Base-by-base conservation (phyloP, 495 filamentous ascomycete genomes). In the Xylaria flabelliformis region DNA sequence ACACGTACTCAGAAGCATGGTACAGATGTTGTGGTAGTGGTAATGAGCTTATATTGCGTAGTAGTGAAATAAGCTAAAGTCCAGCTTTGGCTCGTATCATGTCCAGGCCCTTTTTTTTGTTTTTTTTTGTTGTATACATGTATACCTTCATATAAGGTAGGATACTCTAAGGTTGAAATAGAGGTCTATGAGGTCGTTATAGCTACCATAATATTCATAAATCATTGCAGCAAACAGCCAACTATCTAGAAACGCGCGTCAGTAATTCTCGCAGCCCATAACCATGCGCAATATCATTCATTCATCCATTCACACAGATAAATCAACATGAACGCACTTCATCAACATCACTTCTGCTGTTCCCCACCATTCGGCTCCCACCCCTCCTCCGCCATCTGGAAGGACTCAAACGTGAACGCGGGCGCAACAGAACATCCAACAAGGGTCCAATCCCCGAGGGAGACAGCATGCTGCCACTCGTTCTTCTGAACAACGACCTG, bases 361-460 rank as follows among this genome's bases (percentile, higher is more conserved):
- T 50, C 53, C 26, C 29, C 61, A 3, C 13, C 69, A 58, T 75
- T 71, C 10, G 82, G 80, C 72, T 82, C 78, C 82, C 82, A 84
- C 0, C 79, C 80, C 4, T 48, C 58, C 32, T 36, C 5, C 24
- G 82, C 81, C 78, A 83, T 79, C 76, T 84, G 77, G 59, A 83
- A 84, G 2, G 66, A 72, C 59, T 77, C 80, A 46, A 79, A 78
- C 2, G 51, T 70, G 50, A 83, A 84, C 0, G 73, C 81, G 0
- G 82, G 81, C 21, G 82, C 79, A 10, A 84, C 81, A 15, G 81
- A 73, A 55, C 77, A 81, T 4, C 81, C 82, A 0, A 86, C 82
- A 9, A 86, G 74, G 12, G 84, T 85, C 84, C 84, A 86, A 1
- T 79, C 79, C 3, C 85, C 85, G 41, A 81, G 69, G 50, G 79